These are phyloP conservation scores for Dactylella cylindrospora DNA, from an alignment of 2,329 filamentous ascomycete species.

Conservation along the genomic window DNA sequence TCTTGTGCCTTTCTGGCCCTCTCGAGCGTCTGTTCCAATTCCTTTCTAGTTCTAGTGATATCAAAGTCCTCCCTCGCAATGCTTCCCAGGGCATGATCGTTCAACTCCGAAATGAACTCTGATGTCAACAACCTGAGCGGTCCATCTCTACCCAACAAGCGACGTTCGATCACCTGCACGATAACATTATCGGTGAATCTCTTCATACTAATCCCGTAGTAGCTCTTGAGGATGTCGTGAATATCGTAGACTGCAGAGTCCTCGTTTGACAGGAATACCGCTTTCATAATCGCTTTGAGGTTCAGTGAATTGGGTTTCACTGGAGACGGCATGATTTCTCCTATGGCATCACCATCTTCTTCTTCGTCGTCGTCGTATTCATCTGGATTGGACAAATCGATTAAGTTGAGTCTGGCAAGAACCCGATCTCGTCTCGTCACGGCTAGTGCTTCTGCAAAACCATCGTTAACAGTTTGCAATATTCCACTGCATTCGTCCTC, in stretches of 20 bases:
- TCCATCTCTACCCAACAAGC: constrained; percentile 58
- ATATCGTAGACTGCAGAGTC: constrained; percentile 55
- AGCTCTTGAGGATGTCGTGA: constrained; percentile 63
- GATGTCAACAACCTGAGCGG: constrained; percentile 61
- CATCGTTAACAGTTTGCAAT: constrained; percentile 59
- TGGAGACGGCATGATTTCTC: constrained; percentile 26
- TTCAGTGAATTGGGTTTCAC: constrained; percentile 21
- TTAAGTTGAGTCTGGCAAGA: constrained; percentile 45
- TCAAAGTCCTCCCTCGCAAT: constrained; percentile 62
- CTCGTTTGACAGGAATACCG: constrained; percentile 38
- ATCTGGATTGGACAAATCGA: too few relatives aligned
- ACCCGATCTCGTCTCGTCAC: constrained; percentile 50
- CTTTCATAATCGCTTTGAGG: constrained; percentile 22
- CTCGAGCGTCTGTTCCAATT: constrained; percentile 56
- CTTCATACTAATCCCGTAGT: constrained; percentile 64
- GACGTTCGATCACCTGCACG: constrained; percentile 59
- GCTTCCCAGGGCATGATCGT: constrained; percentile 56
- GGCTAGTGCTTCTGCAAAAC: constrained; percentile 57
- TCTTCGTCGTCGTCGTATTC: too few relatives aligned
- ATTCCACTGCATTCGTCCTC: constrained; percentile 56
- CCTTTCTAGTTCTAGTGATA: constrained; percentile 53
- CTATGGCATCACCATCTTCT: too few relatives aligned
- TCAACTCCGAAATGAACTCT: constrained; percentile 57
- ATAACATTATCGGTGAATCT: constrained; percentile 66
- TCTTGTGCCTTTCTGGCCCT: constrained; percentile 54